Percentiles rank a stretch among this genome's conserved stretches.
These are phyloP conservation scores for Zangia roseola DNA, from an alignment of 768 basidiomycete species.

Conservation along the genomic window DNA sequence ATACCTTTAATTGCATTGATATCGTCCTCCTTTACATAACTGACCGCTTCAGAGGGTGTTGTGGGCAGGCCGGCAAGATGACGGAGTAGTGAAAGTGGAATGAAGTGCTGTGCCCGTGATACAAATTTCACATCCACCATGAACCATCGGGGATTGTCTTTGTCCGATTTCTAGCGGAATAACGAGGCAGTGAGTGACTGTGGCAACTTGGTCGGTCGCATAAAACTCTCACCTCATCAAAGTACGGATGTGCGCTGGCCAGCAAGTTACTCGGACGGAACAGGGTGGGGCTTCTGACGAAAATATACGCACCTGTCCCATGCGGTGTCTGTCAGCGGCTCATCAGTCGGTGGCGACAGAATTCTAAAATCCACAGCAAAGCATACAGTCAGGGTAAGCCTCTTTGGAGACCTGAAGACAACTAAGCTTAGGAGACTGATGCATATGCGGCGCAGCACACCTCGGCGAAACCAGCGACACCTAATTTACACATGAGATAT, in stretches of 20 bases:
- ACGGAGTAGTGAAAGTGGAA: conserved; percentile 75
- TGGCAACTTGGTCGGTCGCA: neutral
- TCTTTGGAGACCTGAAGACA: conserved; percentile 64
- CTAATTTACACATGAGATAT: conserved; percentile 34
- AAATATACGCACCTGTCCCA: conserved; percentile 70
- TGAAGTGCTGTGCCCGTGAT: conserved; percentile 64
- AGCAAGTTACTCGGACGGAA: conserved; percentile 4
- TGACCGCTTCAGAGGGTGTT: conserved; percentile 50
- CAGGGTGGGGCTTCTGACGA: neutral
- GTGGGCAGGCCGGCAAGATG: conserved; percentile 47
- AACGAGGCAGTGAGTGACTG: neutral
- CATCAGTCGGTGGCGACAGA: conserved; percentile 5
- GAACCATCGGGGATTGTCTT: conserved; percentile 81
- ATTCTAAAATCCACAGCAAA: conserved; percentile 2
- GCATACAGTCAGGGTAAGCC: conserved; percentile 88
- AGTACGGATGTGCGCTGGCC: conserved; percentile 71
- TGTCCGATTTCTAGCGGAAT: conserved; percentile 65
- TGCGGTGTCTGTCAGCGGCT: conserved; percentile 63
- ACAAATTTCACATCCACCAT: conserved; percentile 84
- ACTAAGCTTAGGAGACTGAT: conserved; percentile 5
- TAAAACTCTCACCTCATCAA: conserved; percentile 54
- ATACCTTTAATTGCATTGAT: conserved; percentile 63
- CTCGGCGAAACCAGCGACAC: conserved; percentile 81
- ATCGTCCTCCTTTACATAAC: conserved; percentile 65
- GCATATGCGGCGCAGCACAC: conserved; percentile 44